Evolutionary conservation across 1,284 basidiomycete species (phyloP).

Genomic region (Vanrija pseudolonga): DNA sequence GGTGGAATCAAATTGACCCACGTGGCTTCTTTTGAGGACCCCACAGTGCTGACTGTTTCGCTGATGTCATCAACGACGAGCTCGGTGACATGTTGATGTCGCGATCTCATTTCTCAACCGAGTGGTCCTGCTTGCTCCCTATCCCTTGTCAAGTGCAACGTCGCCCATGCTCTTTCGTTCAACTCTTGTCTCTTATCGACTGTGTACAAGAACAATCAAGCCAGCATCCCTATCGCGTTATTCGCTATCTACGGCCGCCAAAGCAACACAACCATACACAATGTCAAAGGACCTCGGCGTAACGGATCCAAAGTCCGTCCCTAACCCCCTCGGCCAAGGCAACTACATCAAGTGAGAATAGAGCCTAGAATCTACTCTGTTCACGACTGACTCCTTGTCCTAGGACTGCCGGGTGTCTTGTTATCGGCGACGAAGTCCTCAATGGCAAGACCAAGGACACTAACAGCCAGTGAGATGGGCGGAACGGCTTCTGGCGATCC

Average conservation of each 20-base stretch:
- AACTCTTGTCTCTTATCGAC: background rate
- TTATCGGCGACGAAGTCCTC: slow-evolving; percentile 52
- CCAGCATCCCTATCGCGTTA: background rate
- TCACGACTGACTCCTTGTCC: background rate
- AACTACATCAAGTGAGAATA: slow-evolving; percentile 57
- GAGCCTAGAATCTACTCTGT: background rate
- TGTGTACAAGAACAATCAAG: background rate
- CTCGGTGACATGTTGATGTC: no score
- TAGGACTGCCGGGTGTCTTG: slow-evolving; percentile 47
- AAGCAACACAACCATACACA: background rate
- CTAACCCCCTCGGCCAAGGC: slow-evolving; percentile 64
- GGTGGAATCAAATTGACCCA: no score
- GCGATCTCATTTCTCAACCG: background rate
- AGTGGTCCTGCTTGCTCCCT: no score
- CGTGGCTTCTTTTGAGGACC: no score
- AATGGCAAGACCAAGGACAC: slow-evolving; percentile 64
- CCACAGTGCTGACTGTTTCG: no score
- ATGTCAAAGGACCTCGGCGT: slow-evolving; percentile 13
- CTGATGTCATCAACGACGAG: background rate
- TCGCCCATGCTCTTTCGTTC: background rate
- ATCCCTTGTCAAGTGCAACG: background rate
- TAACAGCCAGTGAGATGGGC: slow-evolving; percentile 56
- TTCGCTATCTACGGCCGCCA: background rate
- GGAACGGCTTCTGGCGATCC: background rate
- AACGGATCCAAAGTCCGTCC: slow-evolving; percentile 31